Evolutionary conservation across 2,329 filamentous ascomycete species (phyloP).

Genomic region (Hawksworthiomyces lignivorus): DNA sequence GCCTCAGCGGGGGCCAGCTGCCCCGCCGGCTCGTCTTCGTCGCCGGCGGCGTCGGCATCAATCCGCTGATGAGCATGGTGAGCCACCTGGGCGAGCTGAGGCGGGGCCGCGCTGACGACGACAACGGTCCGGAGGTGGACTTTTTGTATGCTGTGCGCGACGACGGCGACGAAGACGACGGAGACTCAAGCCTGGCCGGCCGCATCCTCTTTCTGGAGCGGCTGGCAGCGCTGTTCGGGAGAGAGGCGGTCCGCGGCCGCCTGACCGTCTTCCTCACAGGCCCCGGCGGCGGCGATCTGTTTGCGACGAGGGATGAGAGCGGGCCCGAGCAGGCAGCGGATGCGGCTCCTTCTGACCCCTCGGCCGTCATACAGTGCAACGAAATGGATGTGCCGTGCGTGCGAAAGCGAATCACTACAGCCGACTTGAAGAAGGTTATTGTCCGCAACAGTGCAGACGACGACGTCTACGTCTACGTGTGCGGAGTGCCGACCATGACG

Average conservation of each 20-base stretch:
- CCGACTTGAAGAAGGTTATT: constrained; percentile 35
- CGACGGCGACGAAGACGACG: constrained; percentile 19
- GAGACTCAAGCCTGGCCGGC: background rate
- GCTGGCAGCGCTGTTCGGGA: constrained; percentile 33
- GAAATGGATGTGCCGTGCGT: constrained; percentile 23
- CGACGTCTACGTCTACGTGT: constrained; percentile 48
- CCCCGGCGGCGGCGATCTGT: background rate
- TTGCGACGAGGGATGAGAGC: too few relatives aligned
- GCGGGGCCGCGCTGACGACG: background rate
- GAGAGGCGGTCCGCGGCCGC: constrained; percentile 29
- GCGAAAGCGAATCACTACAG: constrained; percentile 33
- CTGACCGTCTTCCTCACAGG: constrained; percentile 41
- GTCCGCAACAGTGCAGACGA: background rate
- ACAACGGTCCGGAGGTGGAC: constrained; percentile 33
- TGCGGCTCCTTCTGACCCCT: too few relatives aligned
- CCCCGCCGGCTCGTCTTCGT: constrained; percentile 61
- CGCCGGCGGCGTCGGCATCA: constrained; percentile 76
- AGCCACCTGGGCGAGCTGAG: constrained; percentile 44
- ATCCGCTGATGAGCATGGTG: constrained; percentile 71
- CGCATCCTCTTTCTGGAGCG: constrained; percentile 44
- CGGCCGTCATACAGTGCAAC: constrained; percentile 13
- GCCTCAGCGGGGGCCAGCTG: constrained; percentile 4
- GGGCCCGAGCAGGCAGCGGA: constrained; percentile 2
- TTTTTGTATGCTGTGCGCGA: constrained; percentile 55
- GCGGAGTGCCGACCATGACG: constrained; percentile 61